Evolutionary conservation across 2,329 filamentous ascomycete species (phyloP).

Genomic region (Ophiostoma novo-ulmi): DNA sequence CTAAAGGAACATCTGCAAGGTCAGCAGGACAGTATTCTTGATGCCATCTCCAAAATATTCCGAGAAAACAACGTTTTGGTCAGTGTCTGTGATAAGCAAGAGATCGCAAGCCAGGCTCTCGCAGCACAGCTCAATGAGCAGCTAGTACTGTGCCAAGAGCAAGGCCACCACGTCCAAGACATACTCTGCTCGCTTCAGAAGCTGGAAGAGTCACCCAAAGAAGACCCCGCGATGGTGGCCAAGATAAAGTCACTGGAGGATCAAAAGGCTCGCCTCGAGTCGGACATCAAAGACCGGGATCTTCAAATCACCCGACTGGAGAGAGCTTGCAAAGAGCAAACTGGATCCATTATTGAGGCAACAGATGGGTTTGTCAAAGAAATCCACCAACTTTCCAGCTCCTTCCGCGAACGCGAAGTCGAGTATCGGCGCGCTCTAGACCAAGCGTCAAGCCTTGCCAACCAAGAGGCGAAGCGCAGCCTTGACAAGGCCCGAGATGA

Average conservation of each 20-base stretch:
- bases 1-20: neutral
- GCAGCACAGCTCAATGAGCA: slow-evolving; percentile 14
- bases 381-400: slow-evolving; percentile 17
- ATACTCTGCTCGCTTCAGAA: slow-evolving; percentile 9
- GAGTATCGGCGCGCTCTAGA: slow-evolving; percentile 22
- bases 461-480: slow-evolving; percentile 15
- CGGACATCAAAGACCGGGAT: slow-evolving; percentile 21
- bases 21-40: neutral
- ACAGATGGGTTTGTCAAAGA: slow-evolving; percentile 15
- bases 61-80: slow-evolving; percentile 13
- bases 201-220: neutral
- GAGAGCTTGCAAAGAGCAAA: slow-evolving; percentile 19
- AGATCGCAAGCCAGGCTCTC: slow-evolving; percentile 13
- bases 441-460: slow-evolving; percentile 16
- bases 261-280: neutral
- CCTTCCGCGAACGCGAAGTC: slow-evolving; percentile 20
- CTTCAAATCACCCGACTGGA: slow-evolving; percentile 20
- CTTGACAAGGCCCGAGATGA: slow-evolving; percentile 22
- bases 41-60: slow-evolving; percentile 4
- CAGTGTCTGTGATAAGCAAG: slow-evolving; percentile 19
- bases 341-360: neutral
- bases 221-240: slow-evolving; percentile 16
- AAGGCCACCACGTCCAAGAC: neutral
- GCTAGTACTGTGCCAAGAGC: neutral
- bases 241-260: slow-evolving; percentile 14